phyloP scores from a whole-genome alignment of 768 basidiomycete species.

The Suillus occidentalis region DNA sequence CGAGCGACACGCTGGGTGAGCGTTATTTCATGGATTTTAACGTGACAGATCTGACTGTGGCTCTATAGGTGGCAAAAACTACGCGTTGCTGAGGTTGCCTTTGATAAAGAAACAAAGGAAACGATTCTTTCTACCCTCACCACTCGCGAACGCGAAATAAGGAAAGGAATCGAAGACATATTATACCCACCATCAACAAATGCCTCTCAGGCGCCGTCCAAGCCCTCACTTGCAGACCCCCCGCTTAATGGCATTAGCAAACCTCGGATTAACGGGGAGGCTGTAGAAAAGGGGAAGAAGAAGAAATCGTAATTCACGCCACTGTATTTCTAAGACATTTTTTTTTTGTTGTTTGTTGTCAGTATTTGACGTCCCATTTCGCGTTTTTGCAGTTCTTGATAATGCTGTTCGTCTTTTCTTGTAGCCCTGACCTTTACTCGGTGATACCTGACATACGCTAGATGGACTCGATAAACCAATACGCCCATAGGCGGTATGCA shows the following conservation, averaged over 20 bases:
- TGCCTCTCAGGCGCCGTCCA: slow-evolving; percentile 33
- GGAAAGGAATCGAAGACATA: slow-evolving; percentile 75
- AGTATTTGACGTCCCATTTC: slow-evolving; percentile 16
- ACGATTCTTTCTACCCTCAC: slow-evolving; percentile 66
- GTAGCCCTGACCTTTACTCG: slow-evolving; percentile 16
- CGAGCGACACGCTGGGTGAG: slow-evolving; percentile 76
- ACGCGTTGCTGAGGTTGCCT: slow-evolving; percentile 66
- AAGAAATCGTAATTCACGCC: slow-evolving; percentile 38
- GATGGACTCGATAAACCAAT: slow-evolving; percentile 3
- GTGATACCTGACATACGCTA: slow-evolving; percentile 9
- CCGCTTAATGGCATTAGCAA: slow-evolving; percentile 49
- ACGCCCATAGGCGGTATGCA: slow-evolving; percentile 4
- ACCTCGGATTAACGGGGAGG: slow-evolving; percentile 42
- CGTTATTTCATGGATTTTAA: slow-evolving; percentile 4
- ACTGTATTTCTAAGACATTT: slow-evolving; percentile 28
- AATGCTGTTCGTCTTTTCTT: slow-evolving; percentile 7
- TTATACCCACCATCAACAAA: slow-evolving; percentile 48
- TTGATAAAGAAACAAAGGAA: slow-evolving; percentile 77
- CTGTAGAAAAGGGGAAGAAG: slow-evolving; percentile 59
- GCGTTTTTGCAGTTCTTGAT: slow-evolving; percentile 14
- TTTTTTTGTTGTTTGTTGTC: slow-evolving; percentile 17
- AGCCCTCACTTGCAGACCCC: slow-evolving; percentile 36
- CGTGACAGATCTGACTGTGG: slow-evolving; percentile 10
- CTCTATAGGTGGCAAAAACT: slow-evolving; percentile 80
- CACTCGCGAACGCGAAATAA: slow-evolving; percentile 73